phyloP scores from a whole-genome alignment of 2,329 filamentous ascomycete genomes.

The Venturia nashicola region DNA sequence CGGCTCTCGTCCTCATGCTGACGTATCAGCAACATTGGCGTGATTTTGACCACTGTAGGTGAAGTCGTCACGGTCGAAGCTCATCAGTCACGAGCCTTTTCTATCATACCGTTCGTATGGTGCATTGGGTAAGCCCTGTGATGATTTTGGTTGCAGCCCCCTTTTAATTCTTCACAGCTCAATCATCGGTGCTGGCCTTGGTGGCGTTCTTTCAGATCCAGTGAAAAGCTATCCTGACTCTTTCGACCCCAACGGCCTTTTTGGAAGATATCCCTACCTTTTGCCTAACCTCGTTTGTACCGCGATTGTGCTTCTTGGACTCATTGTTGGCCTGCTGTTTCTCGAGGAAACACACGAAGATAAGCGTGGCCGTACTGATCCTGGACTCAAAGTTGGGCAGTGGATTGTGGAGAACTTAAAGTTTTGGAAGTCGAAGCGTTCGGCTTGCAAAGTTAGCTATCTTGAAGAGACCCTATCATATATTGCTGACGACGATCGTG shows the following conservation, averaged over 20 bases:
- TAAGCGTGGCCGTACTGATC: constrained; percentile 64
- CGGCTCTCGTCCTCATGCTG: neutral
- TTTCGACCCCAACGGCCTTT: constrained; percentile 63
- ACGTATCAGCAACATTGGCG: constrained; percentile 66
- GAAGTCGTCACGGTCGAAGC: constrained; percentile 88
- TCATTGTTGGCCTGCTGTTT: constrained; percentile 70
- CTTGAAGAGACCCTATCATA: constrained; percentile 50
- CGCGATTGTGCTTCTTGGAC: constrained; percentile 60
- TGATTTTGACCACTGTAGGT: constrained; percentile 87
- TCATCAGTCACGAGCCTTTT: constrained; percentile 88
- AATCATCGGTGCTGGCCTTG: constrained; percentile 83
- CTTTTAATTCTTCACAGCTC: constrained; percentile 43
- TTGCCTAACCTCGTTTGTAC: constrained; percentile 87
- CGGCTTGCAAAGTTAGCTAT: constrained; percentile 27
- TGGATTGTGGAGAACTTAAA: constrained; percentile 41
- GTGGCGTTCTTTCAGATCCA: constrained; percentile 78
- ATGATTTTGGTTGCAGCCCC: constrained; percentile 10
- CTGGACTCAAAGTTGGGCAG: constrained; percentile 63
- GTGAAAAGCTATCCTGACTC: constrained; percentile 67
- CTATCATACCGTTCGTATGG: constrained; percentile 98
- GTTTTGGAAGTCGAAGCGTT: neutral
- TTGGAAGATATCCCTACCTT: constrained; percentile 79
- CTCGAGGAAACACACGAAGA: constrained; percentile 87
- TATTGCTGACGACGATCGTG: constrained; percentile 47
- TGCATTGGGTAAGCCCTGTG: constrained; percentile 58